Base-by-base conservation (phyloP, 2,329 filamentous ascomycete species). In the Zymoseptoria pseudotritici region DNA sequence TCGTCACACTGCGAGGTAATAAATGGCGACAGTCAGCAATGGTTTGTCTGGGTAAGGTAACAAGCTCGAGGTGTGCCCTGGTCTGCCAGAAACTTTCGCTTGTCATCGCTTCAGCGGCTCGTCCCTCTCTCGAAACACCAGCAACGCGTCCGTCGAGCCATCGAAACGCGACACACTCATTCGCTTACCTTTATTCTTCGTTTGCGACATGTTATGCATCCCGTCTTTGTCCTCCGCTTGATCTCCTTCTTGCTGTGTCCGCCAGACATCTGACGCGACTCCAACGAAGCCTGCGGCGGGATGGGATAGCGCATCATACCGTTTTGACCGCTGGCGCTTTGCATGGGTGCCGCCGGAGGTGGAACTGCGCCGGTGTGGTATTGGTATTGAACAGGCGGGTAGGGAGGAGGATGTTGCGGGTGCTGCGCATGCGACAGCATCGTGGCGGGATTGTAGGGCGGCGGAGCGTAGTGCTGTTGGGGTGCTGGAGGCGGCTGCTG, bases 1-100 rank as follows among this genome's bases (percentile, higher is more conserved):
- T 99, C 94, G 83, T 97, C 94, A 78, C 94, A 99, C 94, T 97
- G 74, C 36, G 17, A 46, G 36, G 36, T 4, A 17, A 46, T n/a
- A n/a, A n/a, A 17, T 13, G 17, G 13, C 11, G 7, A 46, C 13
- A 46, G 36, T 46, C 36, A 46, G 36, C 36, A 46, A 46, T 6
- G 36, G 13, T 46, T 53, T 29, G 7, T 5, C 31, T 17, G 21
- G 42, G 58, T 46, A 50, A 53, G 22, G 22, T 24, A 50, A 50
- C 49, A 36, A 60, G 36, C 49, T 57, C 26, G 55, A 55, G 58
- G 22, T 58, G 22, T 58, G 36, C 36, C 36, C 36, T 56, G 26
- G 31, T 46, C 46, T 26, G 21, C 24, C 55, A 62, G 54, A 62
- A 59, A 58, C 57, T 62, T 55, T 62, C 60, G 60, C 60, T 60